A percentile compares a stretch with the other conserved stretches of the same genome.
phyloP scores from a whole-genome alignment of 768 basidiomycete genomes.

The Leccinum disarticulatum region DNA sequence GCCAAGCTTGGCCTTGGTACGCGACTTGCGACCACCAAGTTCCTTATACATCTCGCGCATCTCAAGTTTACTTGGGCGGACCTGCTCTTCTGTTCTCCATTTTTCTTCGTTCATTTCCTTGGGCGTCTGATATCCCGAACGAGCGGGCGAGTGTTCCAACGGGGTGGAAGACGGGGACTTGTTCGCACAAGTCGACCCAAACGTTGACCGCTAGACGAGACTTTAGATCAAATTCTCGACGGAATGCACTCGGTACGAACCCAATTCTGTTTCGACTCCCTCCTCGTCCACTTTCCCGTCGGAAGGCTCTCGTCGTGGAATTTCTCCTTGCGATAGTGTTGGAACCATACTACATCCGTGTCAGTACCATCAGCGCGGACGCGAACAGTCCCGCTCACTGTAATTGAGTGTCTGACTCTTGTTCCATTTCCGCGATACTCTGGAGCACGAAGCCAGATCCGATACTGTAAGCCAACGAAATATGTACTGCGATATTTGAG shows the following conservation, averaged over 20 bases:
- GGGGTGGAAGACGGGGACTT: slow-evolving; percentile 40
- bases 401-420: slow-evolving; percentile 91
- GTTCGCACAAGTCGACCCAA: slow-evolving; percentile 41
- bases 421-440: slow-evolving; percentile 85
- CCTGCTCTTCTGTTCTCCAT: slow-evolving; percentile 58
- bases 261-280: slow-evolving; percentile 95
- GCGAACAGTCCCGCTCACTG: slow-evolving; percentile 43
- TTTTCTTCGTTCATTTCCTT: slow-evolving; percentile 75
- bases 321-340: slow-evolving; percentile 83
- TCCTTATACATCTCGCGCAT: slow-evolving; percentile 94
- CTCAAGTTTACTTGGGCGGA: slow-evolving; percentile 69
- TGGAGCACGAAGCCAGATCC: slow-evolving; percentile 74
- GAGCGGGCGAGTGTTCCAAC: slow-evolving; percentile 49
- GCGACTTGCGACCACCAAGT: slow-evolving; percentile 79
- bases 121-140: slow-evolving; percentile 75
- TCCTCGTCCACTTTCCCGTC: slow-evolving; percentile 86
- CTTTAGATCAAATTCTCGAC: slow-evolving; percentile 4
- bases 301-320: slow-evolving; percentile 80
- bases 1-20: slow-evolving; percentile 72
- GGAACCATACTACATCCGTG: slow-evolving; percentile 79
- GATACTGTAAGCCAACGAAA: slow-evolving; percentile 60
- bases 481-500: slow-evolving; percentile 77
- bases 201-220: slow-evolving; percentile 50
- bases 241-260: slow-evolving; percentile 33
- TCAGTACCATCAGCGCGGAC: slow-evolving; percentile 1